A percentile compares a stretch with the other conserved stretches of the same genome.
These are phyloP conservation scores for Pinus taeda DNA, from an alignment of 75 land plant genomes.

Conservation along the genomic window DNA sequence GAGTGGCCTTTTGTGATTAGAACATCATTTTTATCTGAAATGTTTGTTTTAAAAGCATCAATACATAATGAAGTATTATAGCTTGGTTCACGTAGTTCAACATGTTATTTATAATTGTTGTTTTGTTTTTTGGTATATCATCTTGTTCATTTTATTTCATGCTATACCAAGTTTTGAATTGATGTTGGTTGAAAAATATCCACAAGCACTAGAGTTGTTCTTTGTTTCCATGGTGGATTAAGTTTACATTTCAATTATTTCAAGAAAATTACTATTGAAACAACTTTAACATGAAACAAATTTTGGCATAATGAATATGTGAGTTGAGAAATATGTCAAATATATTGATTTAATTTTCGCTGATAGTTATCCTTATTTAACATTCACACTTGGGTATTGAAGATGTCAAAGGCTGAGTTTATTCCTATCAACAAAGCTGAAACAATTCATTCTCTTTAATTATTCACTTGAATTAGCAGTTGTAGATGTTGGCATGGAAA, in stretches of 20 bases:
- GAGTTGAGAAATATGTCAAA: background rate
- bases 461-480: conserved; percentile 98
- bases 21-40: background rate
- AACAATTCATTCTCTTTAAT: conserved; percentile 54
- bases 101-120: background rate
- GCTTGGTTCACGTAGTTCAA: background rate
- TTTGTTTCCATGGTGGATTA: background rate
- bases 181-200: background rate
- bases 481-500: conserved; percentile 82
- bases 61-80: background rate
- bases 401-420: conserved; percentile 74
- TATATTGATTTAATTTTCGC: background rate
- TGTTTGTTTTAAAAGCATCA: background rate
- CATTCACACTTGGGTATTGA: conserved; percentile 69
- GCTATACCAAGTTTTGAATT: background rate
- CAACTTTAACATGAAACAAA: background rate
- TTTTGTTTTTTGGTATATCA: background rate
- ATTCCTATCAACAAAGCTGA: conserved; percentile 92
- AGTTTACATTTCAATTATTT: background rate
- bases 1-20: background rate
- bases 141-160: background rate
- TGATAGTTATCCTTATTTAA: background rate
- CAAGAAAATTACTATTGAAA: background rate
- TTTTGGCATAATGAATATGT: background rate
- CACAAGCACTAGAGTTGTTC: background rate